phyloP scores from a whole-genome alignment of 768 basidiomycete genomes.

The Panellus pusillus region DNA sequence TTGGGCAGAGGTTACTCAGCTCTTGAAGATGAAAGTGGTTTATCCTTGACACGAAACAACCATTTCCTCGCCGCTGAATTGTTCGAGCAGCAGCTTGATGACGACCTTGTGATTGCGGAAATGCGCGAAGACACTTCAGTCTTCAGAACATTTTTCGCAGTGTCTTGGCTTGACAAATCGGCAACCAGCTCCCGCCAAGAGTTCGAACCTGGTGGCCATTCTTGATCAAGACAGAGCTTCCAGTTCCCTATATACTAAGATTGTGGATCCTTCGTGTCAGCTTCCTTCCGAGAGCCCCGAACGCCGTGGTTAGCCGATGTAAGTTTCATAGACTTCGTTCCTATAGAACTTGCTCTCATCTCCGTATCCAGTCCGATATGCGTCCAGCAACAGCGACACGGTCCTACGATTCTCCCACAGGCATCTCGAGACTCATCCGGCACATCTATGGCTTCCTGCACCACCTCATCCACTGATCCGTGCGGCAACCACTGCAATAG shows the following conservation, averaged over 20 bases:
- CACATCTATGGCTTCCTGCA: background rate
- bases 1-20: background rate
- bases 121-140: constrained; percentile 14
- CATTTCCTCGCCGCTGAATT: constrained; percentile 4
- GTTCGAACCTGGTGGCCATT: background rate
- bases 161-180: constrained; percentile 5
- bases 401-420: constrained; percentile 10
- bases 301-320: constrained; percentile 9
- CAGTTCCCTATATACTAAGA: background rate
- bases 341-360: background rate
- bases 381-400: constrained; percentile 6
- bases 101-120: background rate
- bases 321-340: background rate
- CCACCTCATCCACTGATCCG: constrained; percentile 1
- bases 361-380: constrained; percentile 6
- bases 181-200: background rate
- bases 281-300: constrained; percentile 7
- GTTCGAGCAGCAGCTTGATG: background rate
- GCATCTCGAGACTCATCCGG: background rate
- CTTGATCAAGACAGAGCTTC: constrained; percentile 5
- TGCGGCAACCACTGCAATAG: constrained; percentile 6
- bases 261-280: constrained; percentile 19
- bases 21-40: constrained; percentile 8
- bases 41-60: constrained; percentile 8
- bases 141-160: constrained; percentile 8